Evolutionary conservation across 768 basidiomycete genomes (phyloP), one percentile per base, ranked within the genome.

Genomic region (Podaxis sp.): DNA sequence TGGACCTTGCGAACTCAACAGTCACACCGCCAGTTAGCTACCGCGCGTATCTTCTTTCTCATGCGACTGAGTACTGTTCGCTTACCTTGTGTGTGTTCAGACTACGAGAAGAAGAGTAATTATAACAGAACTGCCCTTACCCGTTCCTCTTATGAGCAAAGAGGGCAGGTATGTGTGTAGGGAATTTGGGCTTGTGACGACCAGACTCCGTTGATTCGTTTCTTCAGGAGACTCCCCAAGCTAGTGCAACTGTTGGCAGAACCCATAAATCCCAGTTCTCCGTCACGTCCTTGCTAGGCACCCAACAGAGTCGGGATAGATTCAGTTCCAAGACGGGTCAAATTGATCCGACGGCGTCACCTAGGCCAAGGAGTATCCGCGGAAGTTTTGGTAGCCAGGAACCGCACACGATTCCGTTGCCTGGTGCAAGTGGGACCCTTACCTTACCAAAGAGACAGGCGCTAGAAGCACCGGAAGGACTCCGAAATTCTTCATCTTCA

Each of bases 221-320:
- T 25, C 21, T 38, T 37, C 23, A 59, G 57, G 56, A 57, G 18
- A 16, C 46, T 13, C 18, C 14, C 16, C 32, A 47, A 7, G 44
- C 46, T 50, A 50, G 38, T 1, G 36, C 47, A 13, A 59, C 32
- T 1, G 38, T 51, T 9, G 27, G 50, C 21, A 37, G 25, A 27
- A 16, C 50, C 1, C 57, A 59, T 16, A 59, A 59, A 42, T 28
- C 57, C 21, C 50, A 59, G 7, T 50, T 59, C n/a, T 59, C 57
- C 1, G n/a, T 59, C 1, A 9, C 57, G 16, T 50, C 50, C 23
- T 25, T 59, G 14, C 14, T 35, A 13, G 59, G 50, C 3, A 36
- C 27, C 5, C 57, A 36, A 9, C 36, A 18, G 11, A 27, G 11
- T 18, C 27, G 25, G 7, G 28, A 27, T 14, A 14, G 50, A 28